These are phyloP conservation scores for Annulohypoxylon nitens DNA, from an alignment of 495 filamentous ascomycete species.

Conservation along the genomic window DNA sequence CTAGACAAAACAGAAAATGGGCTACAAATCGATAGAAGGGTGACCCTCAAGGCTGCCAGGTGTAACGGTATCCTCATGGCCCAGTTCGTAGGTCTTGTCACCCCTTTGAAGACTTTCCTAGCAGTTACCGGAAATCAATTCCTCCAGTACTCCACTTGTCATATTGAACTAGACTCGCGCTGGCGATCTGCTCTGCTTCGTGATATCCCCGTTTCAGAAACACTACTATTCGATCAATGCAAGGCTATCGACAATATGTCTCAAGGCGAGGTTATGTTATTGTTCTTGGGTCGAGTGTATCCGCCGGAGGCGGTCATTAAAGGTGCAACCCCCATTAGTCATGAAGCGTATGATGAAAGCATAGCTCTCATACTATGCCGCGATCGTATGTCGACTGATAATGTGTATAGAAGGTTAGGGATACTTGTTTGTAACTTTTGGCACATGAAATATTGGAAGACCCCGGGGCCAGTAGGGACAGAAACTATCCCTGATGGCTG, in stretches of 20 bases:
- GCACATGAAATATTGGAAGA: neutral
- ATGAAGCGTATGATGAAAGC: neutral
- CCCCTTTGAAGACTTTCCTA: neutral
- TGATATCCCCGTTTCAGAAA: neutral
- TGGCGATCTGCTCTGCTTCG: neutral
- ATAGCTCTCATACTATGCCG: neutral
- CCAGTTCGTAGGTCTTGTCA: neutral
- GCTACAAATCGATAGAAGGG: neutral
- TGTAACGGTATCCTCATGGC: neutral
- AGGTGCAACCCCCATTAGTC: neutral
- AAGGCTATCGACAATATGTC: neutral
- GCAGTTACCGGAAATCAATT: neutral
- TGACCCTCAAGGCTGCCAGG: neutral
- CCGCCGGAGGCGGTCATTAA: neutral
- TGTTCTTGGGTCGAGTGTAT: neutral
- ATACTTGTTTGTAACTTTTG: neutral
- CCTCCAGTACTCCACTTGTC: neutral
- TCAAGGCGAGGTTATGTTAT: neutral
- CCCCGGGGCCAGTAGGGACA: neutral
- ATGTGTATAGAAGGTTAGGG: neutral
- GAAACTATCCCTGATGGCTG: neutral
- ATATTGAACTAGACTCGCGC: neutral
- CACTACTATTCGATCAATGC: neutral
- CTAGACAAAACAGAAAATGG: neutral
- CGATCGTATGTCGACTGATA: neutral